phyloP scores from a whole-genome alignment of 257 asterid genomes.

The Solanum sejunctum region DNA sequence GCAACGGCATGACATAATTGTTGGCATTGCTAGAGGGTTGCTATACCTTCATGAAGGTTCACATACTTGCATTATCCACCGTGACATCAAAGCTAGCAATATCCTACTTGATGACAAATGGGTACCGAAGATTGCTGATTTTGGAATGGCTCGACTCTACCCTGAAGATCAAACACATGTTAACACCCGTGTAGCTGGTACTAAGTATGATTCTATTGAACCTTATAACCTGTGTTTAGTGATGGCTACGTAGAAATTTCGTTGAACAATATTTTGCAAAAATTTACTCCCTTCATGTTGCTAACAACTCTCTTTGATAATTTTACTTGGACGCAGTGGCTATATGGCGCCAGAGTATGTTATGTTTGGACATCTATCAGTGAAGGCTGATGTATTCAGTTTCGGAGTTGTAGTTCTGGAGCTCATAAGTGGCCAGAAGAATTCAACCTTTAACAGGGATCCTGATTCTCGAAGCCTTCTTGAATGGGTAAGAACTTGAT shows the following conservation, averaged over 20 bases:
- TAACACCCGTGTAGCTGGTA: constrained; percentile 84
- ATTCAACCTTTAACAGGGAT: constrained; percentile 56
- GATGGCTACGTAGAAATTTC: neutral
- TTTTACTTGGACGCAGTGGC: constrained; percentile 51
- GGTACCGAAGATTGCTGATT: constrained; percentile 92
- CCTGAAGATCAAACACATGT: constrained; percentile 71
- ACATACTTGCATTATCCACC: constrained; percentile 62
- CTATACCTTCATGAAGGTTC: constrained; percentile 88
- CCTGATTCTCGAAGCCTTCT: constrained; percentile 53
- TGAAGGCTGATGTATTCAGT: constrained; percentile 81
- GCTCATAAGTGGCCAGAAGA: constrained; percentile 85
- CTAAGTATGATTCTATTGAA: constrained; percentile 43
- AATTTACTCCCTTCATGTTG: neutral
- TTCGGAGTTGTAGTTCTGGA: constrained; percentile 88
- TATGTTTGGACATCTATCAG: constrained; percentile 64
- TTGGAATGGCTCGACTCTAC: constrained; percentile 85
- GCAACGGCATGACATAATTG: constrained; percentile 54
- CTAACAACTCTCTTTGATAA: neutral
- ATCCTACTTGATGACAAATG: constrained; percentile 77
- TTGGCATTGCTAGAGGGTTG: constrained; percentile 78
- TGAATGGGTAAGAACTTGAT: constrained; percentile 58
- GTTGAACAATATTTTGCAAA: neutral
- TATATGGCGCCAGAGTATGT: constrained; percentile 98
- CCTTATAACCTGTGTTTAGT: neutral
- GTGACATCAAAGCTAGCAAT: constrained; percentile 93